Base-by-base conservation (phyloP, 495 filamentous ascomycete species). In the Aspergillus nidulans region DNA sequence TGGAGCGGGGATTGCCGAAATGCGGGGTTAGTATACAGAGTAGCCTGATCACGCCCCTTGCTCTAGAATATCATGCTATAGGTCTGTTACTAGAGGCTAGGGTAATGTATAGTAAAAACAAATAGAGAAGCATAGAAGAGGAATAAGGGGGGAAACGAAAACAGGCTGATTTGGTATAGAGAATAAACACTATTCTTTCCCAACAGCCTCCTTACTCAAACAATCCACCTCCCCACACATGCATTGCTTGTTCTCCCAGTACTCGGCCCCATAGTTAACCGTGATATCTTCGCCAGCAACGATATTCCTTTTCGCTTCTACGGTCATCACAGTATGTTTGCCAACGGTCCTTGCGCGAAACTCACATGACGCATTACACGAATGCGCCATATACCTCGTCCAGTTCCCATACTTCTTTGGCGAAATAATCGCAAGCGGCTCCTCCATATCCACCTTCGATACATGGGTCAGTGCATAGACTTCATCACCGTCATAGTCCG, bases 341-440 rank as follows among this genome's bases (percentile, higher is more conserved):
- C 73, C 74, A 16, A 72, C 47, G 0, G 58, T 55, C n/a, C 46
- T 32, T 1, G 16, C 1, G 1, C 1, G 2, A 45, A 74, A 75
- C 1, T 34, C 10, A 7, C 62, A 63, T 19, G 59, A 85, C 0
- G 85, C 73, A 0, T 83, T 71, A 65, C 88, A 92, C 19, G 80
- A 85, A 62, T 91, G 88, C 59, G 89, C 90, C 66, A 90, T 80
- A 63, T 84, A 92, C 13, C 88, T 70, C 6, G 86, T 88, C 50
- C 77, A 77, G 41, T 76, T 78, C 0, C 79, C 79, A 34, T 65
- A 59, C 4, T 41, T 18, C 34, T 55, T 32, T 1, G 55, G 18
- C 23, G 45, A 49, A 28, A 64, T 52, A 3, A 13, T 23, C 13
- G 30, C 40, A 6, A 38, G 13, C 16, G 4, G 4, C 8, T 19